Percentiles rank a stretch among this genome's conserved stretches.
These are phyloP conservation scores for Psilocybe subaeruginosa DNA, from an alignment of 768 basidiomycete species.

Conservation along the genomic window DNA sequence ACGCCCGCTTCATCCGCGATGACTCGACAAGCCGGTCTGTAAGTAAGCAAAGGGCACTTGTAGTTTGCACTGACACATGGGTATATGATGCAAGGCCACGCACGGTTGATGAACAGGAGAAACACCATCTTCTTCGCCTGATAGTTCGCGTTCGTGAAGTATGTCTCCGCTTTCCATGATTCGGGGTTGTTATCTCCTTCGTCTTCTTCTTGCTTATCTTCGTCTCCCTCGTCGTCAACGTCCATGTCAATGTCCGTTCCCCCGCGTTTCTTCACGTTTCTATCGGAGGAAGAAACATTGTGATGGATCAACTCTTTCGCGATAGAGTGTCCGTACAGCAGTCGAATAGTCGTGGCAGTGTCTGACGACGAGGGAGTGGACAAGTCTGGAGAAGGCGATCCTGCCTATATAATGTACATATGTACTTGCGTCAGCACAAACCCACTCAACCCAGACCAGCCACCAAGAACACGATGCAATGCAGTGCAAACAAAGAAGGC, in stretches of 20 bases:
- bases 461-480: too few species aligned
- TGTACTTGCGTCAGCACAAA: too few species aligned
- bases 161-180: conserved; percentile 73
- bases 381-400: conserved; percentile 75
- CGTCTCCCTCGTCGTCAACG: conserved; percentile 25
- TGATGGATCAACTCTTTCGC: conserved; percentile 72
- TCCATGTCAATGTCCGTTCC: conserved; percentile 30
- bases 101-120: conserved; percentile 94
- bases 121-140: conserved; percentile 86
- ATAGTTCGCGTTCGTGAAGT: conserved; percentile 87
- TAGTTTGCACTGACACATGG: neutral
- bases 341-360: conserved; percentile 68
- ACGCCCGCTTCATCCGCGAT: conserved; percentile 78
- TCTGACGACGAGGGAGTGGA: conserved; percentile 76
- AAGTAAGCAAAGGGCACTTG: neutral
- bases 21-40: conserved; percentile 94
- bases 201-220: conserved; percentile 16
- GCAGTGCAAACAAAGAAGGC: too few species aligned
- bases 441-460: too few species aligned
- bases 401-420: conserved; percentile 48
- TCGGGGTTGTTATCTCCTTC: conserved; percentile 37
- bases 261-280: conserved; percentile 19
- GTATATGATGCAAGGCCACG: conserved; percentile 25
- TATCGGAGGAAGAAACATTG: conserved; percentile 35
- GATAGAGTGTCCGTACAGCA: conserved; percentile 81